A percentile compares a stretch with the other conserved stretches of the same genome.
phyloP scores from a whole-genome alignment of 2,329 filamentous ascomycete genomes.

The Sporothrix dimorphospora region DNA sequence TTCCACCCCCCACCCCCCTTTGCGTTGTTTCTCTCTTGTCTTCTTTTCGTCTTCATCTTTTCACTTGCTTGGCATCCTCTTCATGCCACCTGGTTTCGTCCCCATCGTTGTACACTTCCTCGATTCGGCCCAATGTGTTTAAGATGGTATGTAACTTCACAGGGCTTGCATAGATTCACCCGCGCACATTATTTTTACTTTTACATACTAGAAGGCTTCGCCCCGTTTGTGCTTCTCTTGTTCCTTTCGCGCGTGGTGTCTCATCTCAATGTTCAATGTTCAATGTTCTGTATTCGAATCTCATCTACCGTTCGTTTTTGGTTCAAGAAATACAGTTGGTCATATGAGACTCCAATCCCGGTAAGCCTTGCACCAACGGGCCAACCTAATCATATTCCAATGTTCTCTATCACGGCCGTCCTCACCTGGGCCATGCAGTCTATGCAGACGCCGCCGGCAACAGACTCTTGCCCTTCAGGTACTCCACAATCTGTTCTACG shows the following conservation, averaged over 20 bases:
- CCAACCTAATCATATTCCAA: background rate
- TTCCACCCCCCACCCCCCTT: too few relatives aligned
- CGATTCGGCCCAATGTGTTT: background rate
- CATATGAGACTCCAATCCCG: background rate
- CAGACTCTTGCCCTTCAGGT: constrained; percentile 71
- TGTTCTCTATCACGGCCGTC: background rate
- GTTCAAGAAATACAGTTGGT: background rate
- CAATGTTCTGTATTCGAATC: background rate
- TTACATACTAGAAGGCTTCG: background rate
- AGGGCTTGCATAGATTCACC: background rate
- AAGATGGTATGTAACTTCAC: background rate
- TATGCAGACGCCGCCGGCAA: constrained; percentile 36
- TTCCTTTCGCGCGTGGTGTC: too few relatives aligned
- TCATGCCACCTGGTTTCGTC: background rate
- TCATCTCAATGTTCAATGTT: too few relatives aligned
- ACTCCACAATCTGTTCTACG: constrained; percentile 80
- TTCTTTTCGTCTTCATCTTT: background rate
- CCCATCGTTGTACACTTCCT: background rate
- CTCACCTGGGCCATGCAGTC: background rate
- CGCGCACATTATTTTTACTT: background rate
- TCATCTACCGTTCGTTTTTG: background rate
- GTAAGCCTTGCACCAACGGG: background rate
- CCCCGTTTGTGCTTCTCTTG: background rate
- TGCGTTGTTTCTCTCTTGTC: background rate
- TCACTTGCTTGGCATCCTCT: background rate